Conservation (phyloP, 2,329 filamentous ascomycete species). For the Exophiala calicioides region DNA sequence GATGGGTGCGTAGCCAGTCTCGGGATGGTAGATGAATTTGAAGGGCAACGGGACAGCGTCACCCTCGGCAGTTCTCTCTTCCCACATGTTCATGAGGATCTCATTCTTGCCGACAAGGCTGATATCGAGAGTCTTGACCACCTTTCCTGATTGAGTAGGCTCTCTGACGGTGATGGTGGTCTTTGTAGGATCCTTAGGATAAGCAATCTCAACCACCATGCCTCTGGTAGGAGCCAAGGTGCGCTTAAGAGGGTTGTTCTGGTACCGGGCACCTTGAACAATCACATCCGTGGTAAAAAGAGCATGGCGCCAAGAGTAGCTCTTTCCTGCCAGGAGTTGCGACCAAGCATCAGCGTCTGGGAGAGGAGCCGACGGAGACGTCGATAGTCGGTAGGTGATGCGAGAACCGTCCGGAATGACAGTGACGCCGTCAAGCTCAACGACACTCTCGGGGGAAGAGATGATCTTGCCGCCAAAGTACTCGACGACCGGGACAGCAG, state of each 20-base stretch:
- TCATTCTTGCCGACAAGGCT: conserved; percentile 73
- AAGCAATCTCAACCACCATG: conserved; percentile 81
- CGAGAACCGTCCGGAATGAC: conserved; percentile 78
- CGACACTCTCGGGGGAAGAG: conserved; percentile 67
- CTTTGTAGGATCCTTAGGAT: conserved; percentile 79
- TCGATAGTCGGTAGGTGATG: conserved; percentile 79
- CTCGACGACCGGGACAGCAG: conserved; percentile 79
- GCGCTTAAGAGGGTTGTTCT: conserved; percentile 91
- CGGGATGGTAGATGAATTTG: conserved; percentile 89
- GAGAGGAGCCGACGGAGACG: conserved; percentile 69
- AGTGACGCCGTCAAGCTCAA: conserved; percentile 77
- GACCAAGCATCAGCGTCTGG: conserved; percentile 84
- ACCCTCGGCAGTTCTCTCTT: conserved; percentile 84
- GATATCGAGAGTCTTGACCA: conserved; percentile 85
- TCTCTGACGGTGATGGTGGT: conserved; percentile 87
- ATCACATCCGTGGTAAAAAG: conserved; percentile 92
- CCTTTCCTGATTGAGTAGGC: conserved; percentile 79
- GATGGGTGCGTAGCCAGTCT: conserved; percentile 96
- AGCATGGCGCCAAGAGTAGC: conserved; percentile 90
- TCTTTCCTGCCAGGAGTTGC: conserved; percentile 78
- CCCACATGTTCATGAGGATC: conserved; percentile 86
- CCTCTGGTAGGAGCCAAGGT: conserved; percentile 86
- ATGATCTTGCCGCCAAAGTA: conserved; percentile 89
- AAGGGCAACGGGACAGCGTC: conserved; percentile 81
- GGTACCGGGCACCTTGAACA: conserved; percentile 93